phyloP scores from a whole-genome alignment of 768 basidiomycete species.

The Suillus plorans region DNA sequence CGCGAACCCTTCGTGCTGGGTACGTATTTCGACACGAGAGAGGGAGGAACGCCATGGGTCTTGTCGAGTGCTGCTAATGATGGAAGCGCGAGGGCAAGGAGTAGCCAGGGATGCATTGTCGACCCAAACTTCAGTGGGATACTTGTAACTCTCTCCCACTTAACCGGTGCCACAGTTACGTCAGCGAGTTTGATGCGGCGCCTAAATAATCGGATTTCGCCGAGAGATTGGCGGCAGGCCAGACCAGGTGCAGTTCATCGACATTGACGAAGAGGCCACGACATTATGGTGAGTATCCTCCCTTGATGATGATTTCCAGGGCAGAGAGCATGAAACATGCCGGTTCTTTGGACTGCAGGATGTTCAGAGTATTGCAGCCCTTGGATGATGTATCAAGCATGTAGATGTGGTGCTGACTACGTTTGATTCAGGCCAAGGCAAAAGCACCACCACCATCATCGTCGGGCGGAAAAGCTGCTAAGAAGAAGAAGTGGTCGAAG shows the following conservation, averaged over 20 bases:
- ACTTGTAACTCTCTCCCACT: not conserved
- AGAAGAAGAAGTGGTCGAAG: slow-evolving; percentile 99
- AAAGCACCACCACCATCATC: slow-evolving; percentile 62
- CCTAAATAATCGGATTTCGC: slow-evolving; percentile 18
- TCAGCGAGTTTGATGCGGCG: slow-evolving; percentile 26
- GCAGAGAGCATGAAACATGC: not conserved
- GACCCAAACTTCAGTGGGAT: not conserved
- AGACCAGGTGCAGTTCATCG: slow-evolving; percentile 5
- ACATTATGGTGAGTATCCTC: slow-evolving; percentile 29
- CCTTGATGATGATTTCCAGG: not conserved
- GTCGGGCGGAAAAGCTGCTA: slow-evolving; percentile 82
- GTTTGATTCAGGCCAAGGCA: slow-evolving; percentile 67
- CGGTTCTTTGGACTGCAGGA: not conserved
- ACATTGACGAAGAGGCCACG: slow-evolving; percentile 28
- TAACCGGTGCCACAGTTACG: slow-evolving; percentile 20
- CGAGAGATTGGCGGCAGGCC: slow-evolving; percentile 8
- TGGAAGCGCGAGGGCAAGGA: slow-evolving; percentile 38
- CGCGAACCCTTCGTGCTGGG: slow-evolving; percentile 42
- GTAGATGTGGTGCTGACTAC: slow-evolving; percentile 22
- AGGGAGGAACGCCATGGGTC: slow-evolving; percentile 58
- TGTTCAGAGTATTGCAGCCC: slow-evolving; percentile 11
- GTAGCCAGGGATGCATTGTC: slow-evolving; percentile 51
- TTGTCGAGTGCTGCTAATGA: slow-evolving; percentile 45
- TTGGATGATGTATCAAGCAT: slow-evolving; percentile 22
- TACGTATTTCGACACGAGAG: slow-evolving; percentile 54